Evolutionary conservation across 108 stramenopile genomes (phyloP).

Genomic region (Nitzschia sp.): DNA sequence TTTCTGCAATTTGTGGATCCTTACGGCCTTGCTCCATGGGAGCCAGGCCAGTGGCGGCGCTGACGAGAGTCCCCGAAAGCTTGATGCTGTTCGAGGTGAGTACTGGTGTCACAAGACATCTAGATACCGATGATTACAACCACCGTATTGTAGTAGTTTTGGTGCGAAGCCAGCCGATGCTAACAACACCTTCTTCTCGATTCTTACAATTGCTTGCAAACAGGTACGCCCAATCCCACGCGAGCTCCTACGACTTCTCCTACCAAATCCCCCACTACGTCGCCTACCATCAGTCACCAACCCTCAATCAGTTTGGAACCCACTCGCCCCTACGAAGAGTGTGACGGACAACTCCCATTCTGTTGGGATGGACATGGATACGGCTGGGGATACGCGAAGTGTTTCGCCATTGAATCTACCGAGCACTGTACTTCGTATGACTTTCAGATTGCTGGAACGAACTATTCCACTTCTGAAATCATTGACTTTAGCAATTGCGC

Average conservation of each 20-base stretch:
- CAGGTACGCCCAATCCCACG: background rate
- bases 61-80: too few species aligned
- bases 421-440: constrained; percentile 4
- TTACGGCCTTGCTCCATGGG: too few species aligned
- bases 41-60: too few species aligned
- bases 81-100: too few species aligned
- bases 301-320: constrained; percentile 5
- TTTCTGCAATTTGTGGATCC: too few species aligned
- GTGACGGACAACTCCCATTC: constrained; percentile 2
- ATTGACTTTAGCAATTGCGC: constrained; percentile 4
- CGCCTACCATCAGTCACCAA: background rate
- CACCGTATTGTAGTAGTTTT: too few species aligned
- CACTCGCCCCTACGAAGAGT: background rate
- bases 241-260: background rate
- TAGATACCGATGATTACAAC: too few species aligned
- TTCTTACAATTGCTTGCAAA: too few species aligned
- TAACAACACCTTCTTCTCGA: too few species aligned
- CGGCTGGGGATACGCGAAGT: constrained; percentile 6
- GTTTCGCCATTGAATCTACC: background rate
- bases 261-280: background rate
- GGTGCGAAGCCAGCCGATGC: too few species aligned
- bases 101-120: too few species aligned
- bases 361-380: constrained; percentile 2
- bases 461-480: background rate
- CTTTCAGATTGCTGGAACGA: constrained; percentile 10